Evolutionary conservation across 2,329 filamentous ascomycete genomes (phyloP).

Genomic region (Ciborinia camelliae): DNA sequence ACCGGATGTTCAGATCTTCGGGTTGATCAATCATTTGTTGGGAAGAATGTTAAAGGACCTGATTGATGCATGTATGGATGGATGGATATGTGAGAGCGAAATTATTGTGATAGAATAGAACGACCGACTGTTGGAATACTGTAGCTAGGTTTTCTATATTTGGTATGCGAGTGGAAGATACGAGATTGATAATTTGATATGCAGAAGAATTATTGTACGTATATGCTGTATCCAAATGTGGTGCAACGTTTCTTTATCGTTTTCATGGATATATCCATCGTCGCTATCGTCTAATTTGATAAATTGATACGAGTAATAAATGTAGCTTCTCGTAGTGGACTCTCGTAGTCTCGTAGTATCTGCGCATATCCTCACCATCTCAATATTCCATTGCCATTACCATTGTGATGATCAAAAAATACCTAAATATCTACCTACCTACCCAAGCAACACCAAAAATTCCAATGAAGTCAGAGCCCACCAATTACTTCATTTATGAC

Average conservation of each 20-base stretch:
- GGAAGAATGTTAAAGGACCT: neutral
- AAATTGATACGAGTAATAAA: too few species aligned
- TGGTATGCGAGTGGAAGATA: neutral
- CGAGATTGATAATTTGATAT: slow-evolving; percentile 7
- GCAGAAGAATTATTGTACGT: neutral
- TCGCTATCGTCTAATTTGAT: too few species aligned
- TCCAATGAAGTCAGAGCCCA: neutral
- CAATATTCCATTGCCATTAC: neutral
- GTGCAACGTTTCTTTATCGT: slow-evolving; percentile 3
- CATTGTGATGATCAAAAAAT: neutral
- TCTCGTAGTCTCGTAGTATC: neutral
- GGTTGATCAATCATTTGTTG: neutral
- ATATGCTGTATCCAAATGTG: neutral
- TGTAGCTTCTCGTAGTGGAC: too few species aligned
- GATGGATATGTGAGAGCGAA: too few species aligned
- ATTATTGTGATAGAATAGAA: neutral
- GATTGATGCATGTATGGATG: neutral
- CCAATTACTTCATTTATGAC: neutral
- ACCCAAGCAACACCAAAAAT: neutral
- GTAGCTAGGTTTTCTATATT: neutral
- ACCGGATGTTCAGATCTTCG: neutral
- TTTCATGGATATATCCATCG: too few species aligned
- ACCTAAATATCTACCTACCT: too few species aligned
- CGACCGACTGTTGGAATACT: neutral
- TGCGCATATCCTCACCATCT: neutral